Conservation (phyloP, 2,329 filamentous ascomycete genomes). For the Colletotrichum tropicale region DNA sequence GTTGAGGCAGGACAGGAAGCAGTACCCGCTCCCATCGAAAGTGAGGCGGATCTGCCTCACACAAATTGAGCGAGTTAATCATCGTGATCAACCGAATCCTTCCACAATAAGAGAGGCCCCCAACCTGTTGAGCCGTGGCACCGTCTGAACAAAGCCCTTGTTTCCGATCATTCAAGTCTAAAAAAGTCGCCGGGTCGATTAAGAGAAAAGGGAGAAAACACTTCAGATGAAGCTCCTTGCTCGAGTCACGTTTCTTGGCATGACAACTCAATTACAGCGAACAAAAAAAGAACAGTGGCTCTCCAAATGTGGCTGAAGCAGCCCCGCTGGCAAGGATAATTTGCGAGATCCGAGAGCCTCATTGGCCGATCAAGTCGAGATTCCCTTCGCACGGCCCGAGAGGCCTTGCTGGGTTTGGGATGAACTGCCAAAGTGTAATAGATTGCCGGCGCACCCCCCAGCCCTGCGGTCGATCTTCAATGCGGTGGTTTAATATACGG, state of each 20-base stretch:
- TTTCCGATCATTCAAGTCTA: background rate
- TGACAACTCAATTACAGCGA: background rate
- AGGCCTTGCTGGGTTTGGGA: background rate
- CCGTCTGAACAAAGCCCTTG: background rate
- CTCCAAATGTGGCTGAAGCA: background rate
- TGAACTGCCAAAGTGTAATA: background rate
- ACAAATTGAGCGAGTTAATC: background rate
- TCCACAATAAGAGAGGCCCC: background rate
- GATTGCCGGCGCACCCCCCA: background rate
- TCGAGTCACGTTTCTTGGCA: background rate
- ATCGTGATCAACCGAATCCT: accelerated
- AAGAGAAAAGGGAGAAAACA: background rate
- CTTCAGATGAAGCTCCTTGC: background rate
- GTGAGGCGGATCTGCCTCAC: background rate
- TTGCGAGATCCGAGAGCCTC: background rate
- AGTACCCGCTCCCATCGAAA: background rate
- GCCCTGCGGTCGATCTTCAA: background rate
- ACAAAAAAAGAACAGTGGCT: background rate
- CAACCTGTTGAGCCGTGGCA: background rate
- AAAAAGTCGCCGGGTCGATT: background rate
- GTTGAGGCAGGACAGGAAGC: background rate
- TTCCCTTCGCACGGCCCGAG: background rate
- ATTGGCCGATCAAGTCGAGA: background rate
- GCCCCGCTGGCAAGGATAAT: background rate
- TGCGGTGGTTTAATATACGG: background rate